Conservation (phyloP, 139 green algal species). For the Marvania coccoides region DNA sequence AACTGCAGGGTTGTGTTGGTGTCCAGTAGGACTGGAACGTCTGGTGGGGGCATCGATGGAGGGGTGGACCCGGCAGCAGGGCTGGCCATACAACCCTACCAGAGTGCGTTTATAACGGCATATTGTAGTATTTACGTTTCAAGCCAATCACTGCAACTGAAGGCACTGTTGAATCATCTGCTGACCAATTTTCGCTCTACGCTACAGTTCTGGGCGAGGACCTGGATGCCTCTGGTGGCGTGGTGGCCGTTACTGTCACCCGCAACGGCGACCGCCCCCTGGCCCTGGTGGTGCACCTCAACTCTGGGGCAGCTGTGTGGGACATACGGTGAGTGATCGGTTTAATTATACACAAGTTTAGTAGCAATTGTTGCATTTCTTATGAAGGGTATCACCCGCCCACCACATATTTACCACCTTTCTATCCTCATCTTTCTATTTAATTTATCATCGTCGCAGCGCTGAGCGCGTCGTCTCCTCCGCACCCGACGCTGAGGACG, state of each 20-base stretch:
- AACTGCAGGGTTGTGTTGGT: constrained; percentile 26
- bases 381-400: too few relatives aligned
- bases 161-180: background rate
- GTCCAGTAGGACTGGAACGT: background rate
- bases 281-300: constrained; percentile 31
- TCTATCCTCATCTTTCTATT: too few relatives aligned
- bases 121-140: too few relatives aligned
- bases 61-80: background rate
- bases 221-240: constrained; percentile 12
- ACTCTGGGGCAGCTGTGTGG: constrained; percentile 33
- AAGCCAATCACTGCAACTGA: too few relatives aligned
- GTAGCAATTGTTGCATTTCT: background rate
- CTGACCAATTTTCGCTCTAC: background rate
- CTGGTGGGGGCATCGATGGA: background rate
- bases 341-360: background rate
- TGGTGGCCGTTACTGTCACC: constrained; percentile 18
- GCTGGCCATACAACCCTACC: constrained; percentile 31
- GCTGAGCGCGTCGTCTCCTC: constrained; percentile 14
- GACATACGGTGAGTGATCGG: constrained; percentile 23
- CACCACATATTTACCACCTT: too few relatives aligned
- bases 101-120: constrained; percentile 3
- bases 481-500: background rate
- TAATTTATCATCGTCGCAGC: background rate
- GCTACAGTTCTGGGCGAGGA: constrained; percentile 31
- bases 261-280: constrained; percentile 8